These are phyloP conservation scores for Gossypium raimondii DNA, from an alignment of 345 rosid genomes.

Conservation along the genomic window DNA sequence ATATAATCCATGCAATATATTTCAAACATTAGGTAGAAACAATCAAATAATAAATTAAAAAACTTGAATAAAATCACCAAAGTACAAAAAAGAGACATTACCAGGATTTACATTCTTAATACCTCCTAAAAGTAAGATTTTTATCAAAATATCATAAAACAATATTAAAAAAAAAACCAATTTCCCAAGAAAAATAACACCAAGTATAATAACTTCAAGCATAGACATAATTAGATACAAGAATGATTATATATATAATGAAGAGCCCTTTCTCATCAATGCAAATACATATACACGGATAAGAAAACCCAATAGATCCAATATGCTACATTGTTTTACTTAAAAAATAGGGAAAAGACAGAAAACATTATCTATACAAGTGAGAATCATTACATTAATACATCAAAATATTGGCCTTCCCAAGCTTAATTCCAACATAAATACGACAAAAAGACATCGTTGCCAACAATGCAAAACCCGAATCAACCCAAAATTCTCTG, in stretches of 20 bases:
- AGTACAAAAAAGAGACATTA: background rate
- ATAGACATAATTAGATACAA: background rate
- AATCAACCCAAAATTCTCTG: slow-evolving; percentile 6
- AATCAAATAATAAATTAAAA: too few species aligned
- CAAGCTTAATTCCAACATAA: slow-evolving; percentile 1
- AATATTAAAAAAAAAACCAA: background rate
- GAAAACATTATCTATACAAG: background rate
- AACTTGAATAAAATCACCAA: background rate
- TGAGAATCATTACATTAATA: background rate
- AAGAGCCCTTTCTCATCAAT: background rate
- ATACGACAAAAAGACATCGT: background rate
- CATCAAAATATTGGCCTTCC: background rate
- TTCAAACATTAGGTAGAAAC: too few species aligned
- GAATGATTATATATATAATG: background rate
- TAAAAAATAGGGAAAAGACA: background rate
- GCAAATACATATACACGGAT: background rate
- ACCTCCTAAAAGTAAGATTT: background rate
- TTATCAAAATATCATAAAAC: background rate
- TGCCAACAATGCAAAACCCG: background rate
- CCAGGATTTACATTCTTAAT: background rate
- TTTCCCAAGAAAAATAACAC: background rate
- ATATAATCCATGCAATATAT: too few species aligned
- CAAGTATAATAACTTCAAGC: background rate
- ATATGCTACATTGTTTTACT: background rate
- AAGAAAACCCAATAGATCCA: background rate